Evolutionary conservation across 1,284 basidiomycete species (phyloP), one percentile per base, ranked within the genome.

Genomic region (Mycena sp.): DNA sequence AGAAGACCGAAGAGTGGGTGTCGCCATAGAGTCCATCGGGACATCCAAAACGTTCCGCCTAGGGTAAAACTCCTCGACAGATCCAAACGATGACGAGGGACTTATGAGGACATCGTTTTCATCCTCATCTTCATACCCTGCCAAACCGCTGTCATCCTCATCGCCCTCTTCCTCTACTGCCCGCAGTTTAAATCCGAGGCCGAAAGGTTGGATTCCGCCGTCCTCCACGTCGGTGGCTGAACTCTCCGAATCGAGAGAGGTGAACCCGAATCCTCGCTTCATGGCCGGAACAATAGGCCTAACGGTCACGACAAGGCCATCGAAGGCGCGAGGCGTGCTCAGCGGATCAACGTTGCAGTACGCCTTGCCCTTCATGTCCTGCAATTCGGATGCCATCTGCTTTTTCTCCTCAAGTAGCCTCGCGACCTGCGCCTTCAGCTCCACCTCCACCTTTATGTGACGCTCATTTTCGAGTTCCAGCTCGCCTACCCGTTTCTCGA

Each of bases 61-160:
- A 14, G 78, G 75, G 49, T 74, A 26, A 53, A 82, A 74, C 32
- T 88, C 84, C 19, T 85, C 83, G 17, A 80, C 73, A 2, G 87
- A 91, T 35, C 80, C 84, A 58, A 87, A 82, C 7, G 89, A 89
- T 17, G 87, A 89, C 1, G 85, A 85, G 3, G 70, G 67, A 40
- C 62, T 66, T 16, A 68, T 16, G 21, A 63, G 26, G 26, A 80
- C 74, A 65, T 86, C 87, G 19, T 80, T 83, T 43, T 90, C 90
- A 25, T 88, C 87, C 65, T 89, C 89, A 61, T 90, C 88, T 71
- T 91, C 90, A 64, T 91, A 91, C 38, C 86, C 80, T 43, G 81
- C 83, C 25, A 92, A 76, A 28, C 80, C 87, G 65, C 87, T 80
- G 19, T 88, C 85, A 25, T 85, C 84, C 26, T 79, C 76, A 25